Evolutionary conservation across 805 yeast species (phyloP), one percentile per base, ranked within the genome.

Genomic region (Metschnikowia koreensis): DNA sequence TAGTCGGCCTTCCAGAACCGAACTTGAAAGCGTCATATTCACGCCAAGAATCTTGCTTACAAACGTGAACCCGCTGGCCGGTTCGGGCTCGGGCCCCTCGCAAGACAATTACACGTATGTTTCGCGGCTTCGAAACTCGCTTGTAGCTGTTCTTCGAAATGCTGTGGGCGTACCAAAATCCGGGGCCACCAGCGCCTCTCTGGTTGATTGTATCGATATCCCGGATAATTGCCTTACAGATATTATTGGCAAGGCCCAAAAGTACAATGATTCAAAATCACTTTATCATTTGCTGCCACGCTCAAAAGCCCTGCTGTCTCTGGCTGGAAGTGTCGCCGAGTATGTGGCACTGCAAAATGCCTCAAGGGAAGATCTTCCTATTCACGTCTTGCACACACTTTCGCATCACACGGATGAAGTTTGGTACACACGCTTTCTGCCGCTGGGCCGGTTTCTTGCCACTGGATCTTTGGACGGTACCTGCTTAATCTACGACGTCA

Each of bases 351-450:
- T 31, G 17, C 38, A 28, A 7, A 29, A 27, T 2, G 37, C 50
- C 6, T 16, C 50, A 31, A 40, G 44, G 41, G 53, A 46, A 15
- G 51, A 49, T 27, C 79, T 81, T 53, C 89, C 90, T 1, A 74
- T 74, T 17, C 70, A 69, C 2, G 66, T 80, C 3, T 62, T 79
- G 11, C 74, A 75, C 50, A 74, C 78, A 0, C 67, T 87, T 7
- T 57, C 68, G 0, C 72, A 75, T 41, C 94, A 88, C 61, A 66
- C 70, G 0, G 82, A 85, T 62, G 96, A 92, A 65, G 93, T 89
- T 11, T 92, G 97, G 97, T 86, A 76, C 63, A 76, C 87, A 12
- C 80, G 81, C 51, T 91, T 89, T 63, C 86, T 94, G 6, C 87
- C 90, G 43, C 79, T 81, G 68, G 97, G 97, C 2, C 77, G 76